A percentile compares a stretch with the other conserved stretches of the same genome.
phyloP scores from a whole-genome alignment of 305 asterid genomes.

The Fraxinus velutina region DNA sequence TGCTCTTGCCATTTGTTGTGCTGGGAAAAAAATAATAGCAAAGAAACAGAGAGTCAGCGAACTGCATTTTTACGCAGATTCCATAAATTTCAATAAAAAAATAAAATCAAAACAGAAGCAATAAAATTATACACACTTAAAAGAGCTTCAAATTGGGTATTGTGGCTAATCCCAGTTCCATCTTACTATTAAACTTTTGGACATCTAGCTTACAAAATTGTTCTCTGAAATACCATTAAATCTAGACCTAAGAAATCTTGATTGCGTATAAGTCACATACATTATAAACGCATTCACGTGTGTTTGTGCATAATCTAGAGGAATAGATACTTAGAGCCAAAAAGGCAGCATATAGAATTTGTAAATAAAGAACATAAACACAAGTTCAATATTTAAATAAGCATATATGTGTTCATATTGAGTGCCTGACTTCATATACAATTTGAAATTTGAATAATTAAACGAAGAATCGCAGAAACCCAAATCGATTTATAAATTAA shows the following conservation, averaged over 20 bases:
- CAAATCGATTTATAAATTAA: background rate
- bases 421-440: background rate
- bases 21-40: constrained; percentile 37
- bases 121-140: background rate
- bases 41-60: background rate
- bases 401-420: background rate
- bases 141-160: background rate
- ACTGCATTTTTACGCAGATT: background rate
- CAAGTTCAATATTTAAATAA: background rate
- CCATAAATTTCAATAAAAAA: background rate
- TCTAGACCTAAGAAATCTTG: too few relatives aligned
- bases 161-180: background rate
- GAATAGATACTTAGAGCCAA: background rate
- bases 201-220: background rate
- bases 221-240: background rate
- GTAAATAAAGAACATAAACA: background rate
- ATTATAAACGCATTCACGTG: background rate
- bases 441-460: constrained; percentile 20
- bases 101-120: background rate
- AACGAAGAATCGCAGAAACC: background rate
- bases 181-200: background rate
- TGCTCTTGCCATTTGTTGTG: constrained; percentile 36
- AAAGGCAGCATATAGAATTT: background rate
- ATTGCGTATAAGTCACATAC: background rate
- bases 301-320: constrained; percentile 1